Base-by-base conservation (phyloP, 495 filamentous ascomycete genomes). In the Lophiotrema nucula region DNA sequence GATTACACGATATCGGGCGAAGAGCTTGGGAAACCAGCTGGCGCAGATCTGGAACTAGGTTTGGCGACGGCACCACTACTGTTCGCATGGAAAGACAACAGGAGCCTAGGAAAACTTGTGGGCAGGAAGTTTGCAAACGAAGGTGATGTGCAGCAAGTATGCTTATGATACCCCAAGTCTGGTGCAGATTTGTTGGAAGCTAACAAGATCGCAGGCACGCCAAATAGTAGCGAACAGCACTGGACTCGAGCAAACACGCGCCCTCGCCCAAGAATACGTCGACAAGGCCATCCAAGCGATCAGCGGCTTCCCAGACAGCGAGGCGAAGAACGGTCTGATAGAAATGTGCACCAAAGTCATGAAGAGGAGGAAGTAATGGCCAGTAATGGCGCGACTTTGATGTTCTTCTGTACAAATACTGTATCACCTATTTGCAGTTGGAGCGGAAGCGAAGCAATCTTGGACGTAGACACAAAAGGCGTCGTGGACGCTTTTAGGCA, bases 291-390 rank as follows among this genome's bases (percentile, higher is more conserved):
- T 92, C 47, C 77, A 82, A 16, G 88, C 92, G 16, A 88, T 98
- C 62, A 77, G 78, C 65, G 67, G 73, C 26, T 97, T 97, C 73
- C 95, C 93, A 15, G 86, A 90, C 48, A 89, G 89, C 65, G 93
- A 97, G 55, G 93, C 95, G 35, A 96, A 95, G 74, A 78, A 86
- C 21, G 92, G 90, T 6, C 76, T 98, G 48, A 79, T 93, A 62
- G 89, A 96, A 58, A 96, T 97, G 87, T 92, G 90, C 60, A 81
- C 85, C 66, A 96, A 96, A 76, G 90, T 90, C 1, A 81, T 96
- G 76, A 87, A 90, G 68, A 81, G 93, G 65, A 81, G 90, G 67
- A 96, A 96, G 69, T 98, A 65, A 45, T 55, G 8, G 8, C 8
- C n/a, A n/a, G n/a, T 35, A 35, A n/a, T n/a, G n/a, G n/a, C n/a